Evolutionary conservation across 495 filamentous ascomycete species (phyloP), one percentile per base, ranked within the genome.

Genomic region (Tuber indicum): DNA sequence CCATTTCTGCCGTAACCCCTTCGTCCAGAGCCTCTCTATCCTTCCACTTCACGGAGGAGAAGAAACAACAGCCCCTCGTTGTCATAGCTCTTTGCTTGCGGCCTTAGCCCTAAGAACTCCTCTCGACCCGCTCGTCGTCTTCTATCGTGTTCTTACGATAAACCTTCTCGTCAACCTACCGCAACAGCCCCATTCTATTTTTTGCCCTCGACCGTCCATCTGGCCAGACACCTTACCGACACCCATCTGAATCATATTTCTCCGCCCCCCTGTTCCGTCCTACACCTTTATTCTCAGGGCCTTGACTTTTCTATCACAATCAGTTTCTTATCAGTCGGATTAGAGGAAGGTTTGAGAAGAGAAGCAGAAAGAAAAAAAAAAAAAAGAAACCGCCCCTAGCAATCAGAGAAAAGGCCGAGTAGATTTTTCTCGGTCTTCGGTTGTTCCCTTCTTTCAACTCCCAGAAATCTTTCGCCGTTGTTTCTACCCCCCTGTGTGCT

Each of bases 181-280:
- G 71, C 74, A 79, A 76, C 74, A 75, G 71, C 72, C 77, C 79
- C 79, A 71, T 74, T 80, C 77, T 75, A 74, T 74, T 80, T 80
- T 69, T 77, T 77, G 78, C 58, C 26, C 58, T 66, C 58, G 58
- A 66, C 58, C 58, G 26, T 80, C 58, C 73, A 41, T 76, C 74
- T 47, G 36, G 75, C 47, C 21, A 42, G 41, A 74, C 58, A 47
- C 69, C 74, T 71, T 74, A 66, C 32, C 58, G 58, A 76, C 78
- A 70, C 70, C 74, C 66, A 52, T 76, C 77, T 76, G 71, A 71
- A 80, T 79, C 74, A 80, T 71, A 76, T 69, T 71, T 44, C 78
- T 72, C 77, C 77, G 19, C 26, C 58, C 26, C 26, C 21, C 58
- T 26, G 26, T 66, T 76, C 78, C 46, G 62, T 76, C 71, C 75